Evolutionary conservation across 768 basidiomycete genomes (phyloP).

Genomic region (Rhodotorula toruloides): DNA sequence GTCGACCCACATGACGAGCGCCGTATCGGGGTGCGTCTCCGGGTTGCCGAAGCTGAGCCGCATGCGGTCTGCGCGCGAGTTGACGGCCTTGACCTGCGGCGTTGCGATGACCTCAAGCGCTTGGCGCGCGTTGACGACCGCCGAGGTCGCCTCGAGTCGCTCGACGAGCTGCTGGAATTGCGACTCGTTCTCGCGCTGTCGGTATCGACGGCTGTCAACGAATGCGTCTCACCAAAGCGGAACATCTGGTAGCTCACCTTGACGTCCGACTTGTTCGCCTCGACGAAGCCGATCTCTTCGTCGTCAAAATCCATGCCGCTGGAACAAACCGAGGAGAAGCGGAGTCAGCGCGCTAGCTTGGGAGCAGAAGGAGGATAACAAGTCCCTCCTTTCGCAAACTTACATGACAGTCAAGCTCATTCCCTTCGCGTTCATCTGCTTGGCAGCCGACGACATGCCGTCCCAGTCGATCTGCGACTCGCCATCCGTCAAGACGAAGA

Average conservation of each 20-base stretch:
- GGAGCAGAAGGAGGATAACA: no score
- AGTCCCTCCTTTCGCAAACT: constrained; percentile 4
- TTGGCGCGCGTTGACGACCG: constrained; percentile 61
- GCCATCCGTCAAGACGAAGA: constrained; percentile 80
- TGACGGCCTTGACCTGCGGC: constrained; percentile 54
- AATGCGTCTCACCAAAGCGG: no score
- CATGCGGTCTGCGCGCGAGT: constrained; percentile 63
- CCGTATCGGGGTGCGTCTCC: constrained; percentile 61
- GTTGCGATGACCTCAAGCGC: constrained; percentile 60
- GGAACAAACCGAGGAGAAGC: no score
- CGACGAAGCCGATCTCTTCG: constrained; percentile 58
- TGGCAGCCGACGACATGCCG: constrained; percentile 50
- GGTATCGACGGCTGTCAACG: no score
- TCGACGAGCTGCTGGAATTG: constrained; percentile 58
- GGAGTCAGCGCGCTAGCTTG: no score
- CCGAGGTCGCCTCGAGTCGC: constrained; percentile 50
- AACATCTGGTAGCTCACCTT: constrained; percentile 66
- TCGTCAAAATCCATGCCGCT: constrained; percentile 90
- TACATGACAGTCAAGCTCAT: constrained; percentile 69
- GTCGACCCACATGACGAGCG: constrained; percentile 67
- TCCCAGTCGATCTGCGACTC: constrained; percentile 73
- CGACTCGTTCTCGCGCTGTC: constrained; percentile 65
- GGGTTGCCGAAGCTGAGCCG: constrained; percentile 72
- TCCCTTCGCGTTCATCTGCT: constrained; percentile 60
- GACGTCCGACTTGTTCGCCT: constrained; percentile 63